Base-by-base conservation (phyloP, 2,329 filamentous ascomycete genomes). In the Endoconidiophora laricicola region DNA sequence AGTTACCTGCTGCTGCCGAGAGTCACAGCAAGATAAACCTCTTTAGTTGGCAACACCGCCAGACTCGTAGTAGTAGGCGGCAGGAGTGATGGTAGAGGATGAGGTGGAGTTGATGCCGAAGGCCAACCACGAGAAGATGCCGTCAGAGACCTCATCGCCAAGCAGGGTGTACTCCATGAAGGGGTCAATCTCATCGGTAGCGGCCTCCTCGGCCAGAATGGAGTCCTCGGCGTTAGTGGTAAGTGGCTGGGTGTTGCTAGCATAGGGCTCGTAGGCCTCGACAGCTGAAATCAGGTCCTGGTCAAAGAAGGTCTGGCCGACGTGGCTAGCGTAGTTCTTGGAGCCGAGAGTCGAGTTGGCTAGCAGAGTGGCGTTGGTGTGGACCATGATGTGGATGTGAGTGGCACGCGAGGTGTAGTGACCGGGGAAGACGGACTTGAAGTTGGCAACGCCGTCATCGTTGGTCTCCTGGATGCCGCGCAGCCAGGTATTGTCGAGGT, bases 261-360 rank as follows among this genome's bases (percentile, higher is more conserved):
- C 59, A 59, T 73, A 73, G 0, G 75, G 74, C 1, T 59, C 55
- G 0, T 61, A 62, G 23, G 57, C 57, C 54, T 75, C 70, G 47
- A 79, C 73, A 18, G 62, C 56, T n/a, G 58, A 54, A 52, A 74
- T 68, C 33, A 78, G 66, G 54, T 66, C 65, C 58, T 76, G 70
- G 60, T 78, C 74, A 59, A 78, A 74, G 66, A 74, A 81, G 53
- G 77, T 61, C 60, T 81, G 77, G n/a, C 77, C 76, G 29, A 79
- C 69, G 60, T 81, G 74, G 2, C 71, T 68, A 44, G 72, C 68
- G 29, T 63, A 66, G 22, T 69, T 66, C 52, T 67, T 70, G 23
- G 63, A 60, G 12, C 54, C 54, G 52, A 75, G 64, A 52, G 73
- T 77, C 55, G 67, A 65, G 63, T 78, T 76, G 44, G 65, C 56